A percentile compares a stretch with the other conserved stretches of the same genome.
These are phyloP conservation scores for Arabis alpina DNA, from an alignment of 345 rosid species.

Conservation along the genomic window DNA sequence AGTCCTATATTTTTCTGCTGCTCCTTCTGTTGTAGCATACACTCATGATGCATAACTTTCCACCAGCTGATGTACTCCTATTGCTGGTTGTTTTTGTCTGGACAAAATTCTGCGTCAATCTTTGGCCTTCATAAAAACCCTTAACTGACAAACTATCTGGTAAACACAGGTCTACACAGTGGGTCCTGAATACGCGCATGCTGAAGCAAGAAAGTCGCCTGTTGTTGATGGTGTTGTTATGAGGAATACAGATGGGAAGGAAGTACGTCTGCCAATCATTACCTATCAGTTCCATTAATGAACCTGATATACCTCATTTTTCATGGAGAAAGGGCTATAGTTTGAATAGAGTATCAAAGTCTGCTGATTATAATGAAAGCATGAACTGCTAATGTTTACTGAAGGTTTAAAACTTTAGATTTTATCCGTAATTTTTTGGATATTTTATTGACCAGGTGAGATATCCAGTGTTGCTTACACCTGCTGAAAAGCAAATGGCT, in stretches of 20 bases:
- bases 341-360: neutral
- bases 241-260: constrained; percentile 98
- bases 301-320: constrained; percentile 2
- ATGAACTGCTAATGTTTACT: neutral
- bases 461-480: constrained; percentile 87
- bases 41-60: constrained; percentile 15
- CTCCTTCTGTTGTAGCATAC: neutral
- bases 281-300: neutral
- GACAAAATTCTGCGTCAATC: neutral
- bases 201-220: constrained; percentile 99
- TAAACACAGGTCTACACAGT: constrained; percentile 89
- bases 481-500: constrained; percentile 98
- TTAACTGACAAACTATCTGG: constrained; percentile 34
- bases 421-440: constrained; percentile 26
- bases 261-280: constrained; percentile 56
- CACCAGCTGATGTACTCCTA: constrained; percentile 9
- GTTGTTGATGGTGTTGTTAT: constrained; percentile 99
- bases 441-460: constrained; percentile 64
- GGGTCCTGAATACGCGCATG: constrained; percentile 99
- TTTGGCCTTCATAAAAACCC: constrained; percentile 28
- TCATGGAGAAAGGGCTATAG: neutral
- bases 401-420: constrained; percentile 12
- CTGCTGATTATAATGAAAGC: constrained; percentile 20
- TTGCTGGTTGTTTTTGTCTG: constrained; percentile 8
- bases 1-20: constrained; percentile 8